Evolutionary conservation across 148 eudicot genomes (phyloP).

Genomic region (Drosera capensis): DNA sequence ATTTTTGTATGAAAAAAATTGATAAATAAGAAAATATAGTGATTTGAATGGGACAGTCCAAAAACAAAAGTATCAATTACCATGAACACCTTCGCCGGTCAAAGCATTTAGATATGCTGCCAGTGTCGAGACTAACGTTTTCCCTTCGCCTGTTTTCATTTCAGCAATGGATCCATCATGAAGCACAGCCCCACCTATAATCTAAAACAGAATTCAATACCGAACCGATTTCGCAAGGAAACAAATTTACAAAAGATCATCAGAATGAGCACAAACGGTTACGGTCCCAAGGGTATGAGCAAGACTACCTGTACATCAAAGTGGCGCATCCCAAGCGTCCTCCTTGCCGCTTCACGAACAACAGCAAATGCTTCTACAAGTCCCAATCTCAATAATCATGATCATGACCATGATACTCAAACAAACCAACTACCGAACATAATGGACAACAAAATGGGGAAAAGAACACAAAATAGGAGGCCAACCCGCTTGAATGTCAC

Average conservation of each 20-base stretch:
- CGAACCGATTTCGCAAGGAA: background rate
- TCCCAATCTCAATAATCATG: constrained; percentile 2
- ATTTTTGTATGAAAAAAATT: too few species aligned
- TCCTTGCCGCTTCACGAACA: constrained; percentile 92
- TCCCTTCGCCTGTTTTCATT: constrained; percentile 99
- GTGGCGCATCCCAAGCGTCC: constrained; percentile 99
- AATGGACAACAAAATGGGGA: background rate
- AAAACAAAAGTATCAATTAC: constrained; percentile 16
- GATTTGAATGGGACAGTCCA: background rate
- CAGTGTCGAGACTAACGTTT: constrained; percentile 91
- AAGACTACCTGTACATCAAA: constrained; percentile 91
- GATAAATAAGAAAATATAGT: too few species aligned
- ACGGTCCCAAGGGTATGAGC: background rate
- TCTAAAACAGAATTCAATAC: constrained; percentile 25
- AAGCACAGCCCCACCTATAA: constrained; percentile 97
- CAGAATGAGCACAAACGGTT: background rate
- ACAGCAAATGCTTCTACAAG: constrained; percentile 91
- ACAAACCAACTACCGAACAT: too few species aligned
- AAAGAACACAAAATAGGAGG: background rate
- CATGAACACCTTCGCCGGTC: constrained; percentile 96
- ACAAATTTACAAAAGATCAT: background rate
- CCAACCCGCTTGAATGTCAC: constrained; percentile 89
- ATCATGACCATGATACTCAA: background rate
- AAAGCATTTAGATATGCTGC: constrained; percentile 99
- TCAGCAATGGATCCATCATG: constrained; percentile 97